phyloP scores from a whole-genome alignment of 192 early-diverging fungal genomes.

The Backusella morwellensis region DNA sequence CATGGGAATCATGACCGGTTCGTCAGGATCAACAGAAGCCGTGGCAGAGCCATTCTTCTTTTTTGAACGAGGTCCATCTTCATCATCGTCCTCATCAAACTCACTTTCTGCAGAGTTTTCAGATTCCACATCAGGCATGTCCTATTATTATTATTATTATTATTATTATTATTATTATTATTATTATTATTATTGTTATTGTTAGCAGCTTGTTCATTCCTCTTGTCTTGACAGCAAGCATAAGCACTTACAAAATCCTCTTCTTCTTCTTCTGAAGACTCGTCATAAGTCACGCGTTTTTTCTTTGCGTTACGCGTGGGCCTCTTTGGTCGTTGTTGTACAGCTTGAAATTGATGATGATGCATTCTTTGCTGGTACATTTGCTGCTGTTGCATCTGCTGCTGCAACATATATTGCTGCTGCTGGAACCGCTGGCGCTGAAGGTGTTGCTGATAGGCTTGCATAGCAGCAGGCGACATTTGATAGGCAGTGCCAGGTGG shows the following conservation, averaged over 20 bases:
- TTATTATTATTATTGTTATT: neutral
- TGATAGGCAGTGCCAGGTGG: neutral
- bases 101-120: constrained; percentile 25
- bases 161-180: neutral
- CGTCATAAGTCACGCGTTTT: constrained; percentile 24
- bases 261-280: constrained; percentile 27
- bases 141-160: neutral
- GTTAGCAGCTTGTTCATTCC: too few species aligned
- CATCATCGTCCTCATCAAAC: constrained; percentile 18
- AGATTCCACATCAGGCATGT: constrained; percentile 15
- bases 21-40: constrained; percentile 25
- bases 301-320: constrained; percentile 26
- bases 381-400: neutral
- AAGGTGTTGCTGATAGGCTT: constrained; percentile 4
- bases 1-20: constrained; percentile 51
- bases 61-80: neutral
- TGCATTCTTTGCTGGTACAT: constrained; percentile 10
- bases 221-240: too few species aligned
- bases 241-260: constrained; percentile 13
- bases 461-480: neutral
- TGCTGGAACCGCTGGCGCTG: neutral
- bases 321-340: neutral
- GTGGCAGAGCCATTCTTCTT: constrained; percentile 1
- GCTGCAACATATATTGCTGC: neutral
- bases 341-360: too few species aligned